These are phyloP conservation scores for Olyra latifolia DNA, from an alignment of 176 grass and related monocot species.

Conservation along the genomic window DNA sequence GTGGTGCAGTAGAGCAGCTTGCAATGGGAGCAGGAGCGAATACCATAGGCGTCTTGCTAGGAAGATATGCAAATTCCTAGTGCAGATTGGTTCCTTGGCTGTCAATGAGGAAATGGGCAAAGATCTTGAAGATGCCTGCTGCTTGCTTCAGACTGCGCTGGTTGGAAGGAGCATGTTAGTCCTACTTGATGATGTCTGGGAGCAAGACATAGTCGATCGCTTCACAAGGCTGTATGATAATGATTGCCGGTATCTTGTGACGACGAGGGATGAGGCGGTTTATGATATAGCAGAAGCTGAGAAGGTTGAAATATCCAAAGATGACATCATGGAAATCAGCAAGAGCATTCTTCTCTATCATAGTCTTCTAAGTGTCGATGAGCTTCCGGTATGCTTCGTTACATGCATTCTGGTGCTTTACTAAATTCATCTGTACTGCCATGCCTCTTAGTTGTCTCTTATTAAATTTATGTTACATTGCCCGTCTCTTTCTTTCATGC, in stretches of 20 bases:
- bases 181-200: slow-evolving; percentile 84
- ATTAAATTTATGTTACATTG: slow-evolving; percentile 10
- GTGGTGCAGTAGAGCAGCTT: slow-evolving; percentile 66
- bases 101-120: slow-evolving; percentile 32
- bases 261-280: slow-evolving; percentile 71
- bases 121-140: slow-evolving; percentile 77
- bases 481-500: not conserved
- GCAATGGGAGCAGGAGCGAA: slow-evolving; percentile 51
- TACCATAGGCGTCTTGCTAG: slow-evolving; percentile 59
- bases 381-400: slow-evolving; percentile 59
- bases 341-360: slow-evolving; percentile 75
- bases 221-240: slow-evolving; percentile 73
- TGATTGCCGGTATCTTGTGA: slow-evolving; percentile 72
- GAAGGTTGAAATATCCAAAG: slow-evolving; percentile 78
- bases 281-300: slow-evolving; percentile 70
- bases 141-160: slow-evolving; percentile 66
- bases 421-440: slow-evolving; percentile 1
- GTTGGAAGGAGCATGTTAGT: slow-evolving; percentile 69
- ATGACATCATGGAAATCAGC: slow-evolving; percentile 83
- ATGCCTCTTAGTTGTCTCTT: slow-evolving; percentile 12
- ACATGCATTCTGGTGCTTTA: not conserved
- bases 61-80: slow-evolving; percentile 60
- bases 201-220: slow-evolving; percentile 76
- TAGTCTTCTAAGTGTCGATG: slow-evolving; percentile 50
- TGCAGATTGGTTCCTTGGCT: slow-evolving; percentile 59